Evolutionary conservation across 257 asterid species (phyloP).

Genomic region (Nicotiana otophora): DNA sequence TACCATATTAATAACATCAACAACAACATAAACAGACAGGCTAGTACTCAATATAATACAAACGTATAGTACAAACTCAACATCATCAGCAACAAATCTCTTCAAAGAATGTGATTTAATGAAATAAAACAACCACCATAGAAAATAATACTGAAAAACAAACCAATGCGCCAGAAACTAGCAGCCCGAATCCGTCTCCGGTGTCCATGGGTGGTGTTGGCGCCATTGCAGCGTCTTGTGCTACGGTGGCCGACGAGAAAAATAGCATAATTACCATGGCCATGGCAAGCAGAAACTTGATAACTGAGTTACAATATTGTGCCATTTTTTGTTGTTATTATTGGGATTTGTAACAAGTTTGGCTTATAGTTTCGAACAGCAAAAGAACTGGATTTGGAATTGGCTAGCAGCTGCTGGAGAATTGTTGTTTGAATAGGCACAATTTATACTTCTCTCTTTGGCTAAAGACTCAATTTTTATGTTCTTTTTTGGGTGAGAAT

Average conservation of each 20-base stretch:
- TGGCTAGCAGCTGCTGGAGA: neutral
- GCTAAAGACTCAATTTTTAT: neutral
- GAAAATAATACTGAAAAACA: neutral
- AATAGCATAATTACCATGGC: neutral
- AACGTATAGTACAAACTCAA: neutral
- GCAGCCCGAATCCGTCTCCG: neutral
- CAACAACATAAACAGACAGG: neutral
- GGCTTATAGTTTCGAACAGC: neutral
- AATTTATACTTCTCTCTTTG: neutral
- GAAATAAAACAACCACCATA: neutral
- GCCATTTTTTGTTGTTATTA: neutral
- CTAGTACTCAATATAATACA: neutral
- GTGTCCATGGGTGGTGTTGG: slow-evolving; percentile 8
- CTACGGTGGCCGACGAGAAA: neutral
- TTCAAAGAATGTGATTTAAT: neutral
- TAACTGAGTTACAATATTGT: neutral
- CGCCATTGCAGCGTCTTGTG: neutral
- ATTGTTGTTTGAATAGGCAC: neutral
- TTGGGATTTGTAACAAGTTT: neutral
- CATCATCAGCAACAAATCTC: neutral
- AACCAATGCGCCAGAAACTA: neutral
- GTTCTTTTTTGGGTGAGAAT: neutral
- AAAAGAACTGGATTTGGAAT: neutral
- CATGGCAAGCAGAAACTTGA: neutral
- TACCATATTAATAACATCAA: neutral